Evolutionary conservation across 108 stramenopile species (phyloP), one percentile per base, ranked within the genome.

Genomic region (Nitzschia palea): DNA sequence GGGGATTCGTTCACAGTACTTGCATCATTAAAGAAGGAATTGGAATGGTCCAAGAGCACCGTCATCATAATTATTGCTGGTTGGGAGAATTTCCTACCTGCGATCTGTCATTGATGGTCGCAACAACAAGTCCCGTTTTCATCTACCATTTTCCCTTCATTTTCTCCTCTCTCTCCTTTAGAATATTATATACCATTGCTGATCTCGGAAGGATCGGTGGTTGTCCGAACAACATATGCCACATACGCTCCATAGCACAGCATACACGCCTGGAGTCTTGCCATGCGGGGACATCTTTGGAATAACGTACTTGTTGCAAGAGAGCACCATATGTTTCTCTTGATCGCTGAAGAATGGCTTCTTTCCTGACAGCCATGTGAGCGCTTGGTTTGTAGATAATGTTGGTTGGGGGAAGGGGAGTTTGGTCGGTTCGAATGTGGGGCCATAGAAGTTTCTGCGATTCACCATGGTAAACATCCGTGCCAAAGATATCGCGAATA

Each of bases 171-270:
- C n/a, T n/a, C n/a, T n/a, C n/a, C n/a, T 51, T 23, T n/a, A 51
- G 18, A n/a, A 51, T 8, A n/a, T 51, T 23, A 23, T 8, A 10
- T 10, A 23, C 50, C 9, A n/a, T 51, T 8, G 50, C 50, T n/a
- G 20, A 22, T 23, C n/a, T 20, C 8, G 50, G 50, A 6, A 51
- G 18, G 8, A 51, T 23, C 8, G 50, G 12, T n/a, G 50, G 50
- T 51, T 51, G 50, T 51, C 50, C 50, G n/a, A 51, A 51, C n/a
- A 51, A 51, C 8, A 51, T 23, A 20, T 51, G 50, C 50, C 50
- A 51, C 17, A 51, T 20, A n/a, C 50, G 9, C 8, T 22, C 23
- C 23, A 23, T 10, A 8, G n/a, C 20, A 23, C 50, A 51, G 8
- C 50, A 51, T 8, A 23, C 8, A 15, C 6, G 17, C 8, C 20